phyloP scores from a whole-genome alignment of 768 basidiomycete genomes.

The Termitomyces sp. region DNA sequence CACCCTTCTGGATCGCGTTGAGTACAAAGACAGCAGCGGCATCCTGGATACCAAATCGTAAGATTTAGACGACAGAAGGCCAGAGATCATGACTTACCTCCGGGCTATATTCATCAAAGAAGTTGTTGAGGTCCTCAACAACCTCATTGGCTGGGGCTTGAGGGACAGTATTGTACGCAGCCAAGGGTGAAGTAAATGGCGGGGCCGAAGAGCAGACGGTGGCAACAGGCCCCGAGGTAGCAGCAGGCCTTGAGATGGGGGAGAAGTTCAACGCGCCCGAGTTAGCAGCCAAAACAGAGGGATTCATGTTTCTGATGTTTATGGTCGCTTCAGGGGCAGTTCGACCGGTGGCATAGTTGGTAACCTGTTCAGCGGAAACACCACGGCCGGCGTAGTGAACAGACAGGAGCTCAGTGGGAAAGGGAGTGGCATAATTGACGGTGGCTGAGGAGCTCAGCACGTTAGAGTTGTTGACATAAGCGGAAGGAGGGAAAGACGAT shows the following conservation, averaged over 20 bases:
- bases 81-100: not conserved
- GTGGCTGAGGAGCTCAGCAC: not conserved
- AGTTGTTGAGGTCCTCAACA: not conserved
- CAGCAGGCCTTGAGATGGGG: not conserved
- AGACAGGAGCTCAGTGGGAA: not conserved
- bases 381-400: not conserved
- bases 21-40: not conserved
- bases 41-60: not conserved
- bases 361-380: not conserved
- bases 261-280: not conserved
- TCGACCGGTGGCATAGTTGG: not conserved
- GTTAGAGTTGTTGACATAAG: not conserved
- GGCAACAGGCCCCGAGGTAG: not conserved
- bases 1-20: not conserved
- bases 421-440: not conserved
- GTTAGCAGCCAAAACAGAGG: not conserved
- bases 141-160: not conserved
- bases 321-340: not conserved
- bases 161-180: not conserved
- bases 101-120: not conserved
- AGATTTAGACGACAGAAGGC: not conserved
- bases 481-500: not conserved
- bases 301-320: not conserved
- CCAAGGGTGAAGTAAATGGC: not conserved
- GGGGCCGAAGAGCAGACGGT: not conserved